Conservation (phyloP, 2,329 filamentous ascomycete genomes). For the Coniochaeta sp. region DNA sequence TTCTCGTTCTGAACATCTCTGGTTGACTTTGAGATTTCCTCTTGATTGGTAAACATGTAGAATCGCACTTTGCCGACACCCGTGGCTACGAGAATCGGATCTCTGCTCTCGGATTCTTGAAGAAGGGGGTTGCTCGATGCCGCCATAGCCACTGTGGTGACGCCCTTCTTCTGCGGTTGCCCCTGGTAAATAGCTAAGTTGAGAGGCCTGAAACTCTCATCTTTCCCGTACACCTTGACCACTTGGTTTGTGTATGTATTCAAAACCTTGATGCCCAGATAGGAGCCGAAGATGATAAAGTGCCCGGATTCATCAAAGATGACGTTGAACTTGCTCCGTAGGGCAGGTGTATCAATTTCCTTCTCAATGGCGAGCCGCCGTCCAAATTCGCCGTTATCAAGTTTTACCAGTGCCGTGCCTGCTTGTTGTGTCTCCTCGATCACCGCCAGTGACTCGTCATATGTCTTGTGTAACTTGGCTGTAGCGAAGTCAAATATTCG, state of each 20-base stretch:
- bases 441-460: conserved; percentile 87
- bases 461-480: conserved; percentile 82
- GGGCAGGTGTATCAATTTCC: conserved; percentile 65
- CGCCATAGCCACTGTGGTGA: conserved; percentile 95
- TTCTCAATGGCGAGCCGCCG: conserved; percentile 78
- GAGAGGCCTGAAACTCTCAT: conserved; percentile 79
- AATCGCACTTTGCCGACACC: conserved; percentile 84
- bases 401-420: conserved; percentile 70
- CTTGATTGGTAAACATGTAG: conserved; percentile 96
- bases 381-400: conserved; percentile 90
- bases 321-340: conserved; percentile 70
- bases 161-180: conserved; percentile 84
- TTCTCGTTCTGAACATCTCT: conserved; percentile 95
- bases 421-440: conserved; percentile 93
- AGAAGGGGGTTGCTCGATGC: conserved; percentile 89
- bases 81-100: conserved; percentile 82
- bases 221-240: conserved; percentile 81
- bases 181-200: conserved; percentile 89
- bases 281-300: conserved; percentile 89
- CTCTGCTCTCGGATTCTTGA: conserved; percentile 82
- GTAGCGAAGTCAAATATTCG: conserved; percentile 88
- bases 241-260: conserved; percentile 93
- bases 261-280: conserved; percentile 87
- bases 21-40: conserved; percentile 71
- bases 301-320: conserved; percentile 94